Evolutionary conservation across 164 flowering plant genomes (phyloP).

Genomic region (Berberis vulgaris): DNA sequence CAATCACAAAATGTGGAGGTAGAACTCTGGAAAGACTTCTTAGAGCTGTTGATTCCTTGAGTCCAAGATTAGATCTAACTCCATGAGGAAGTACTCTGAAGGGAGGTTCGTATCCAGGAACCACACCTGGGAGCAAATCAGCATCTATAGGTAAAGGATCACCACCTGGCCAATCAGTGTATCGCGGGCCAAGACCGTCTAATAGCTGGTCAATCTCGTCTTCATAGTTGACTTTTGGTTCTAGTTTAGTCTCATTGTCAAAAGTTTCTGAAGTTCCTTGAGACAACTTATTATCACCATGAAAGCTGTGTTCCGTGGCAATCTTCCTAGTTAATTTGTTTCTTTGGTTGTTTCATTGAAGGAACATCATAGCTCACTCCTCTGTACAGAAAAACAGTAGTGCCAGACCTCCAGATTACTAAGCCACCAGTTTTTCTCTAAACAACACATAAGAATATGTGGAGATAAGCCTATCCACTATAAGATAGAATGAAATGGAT

Average conservation of each 20-base stretch:
- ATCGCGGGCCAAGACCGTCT: constrained; percentile 81
- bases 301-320: constrained; percentile 14
- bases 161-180: constrained; percentile 75
- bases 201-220: constrained; percentile 73
- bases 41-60: constrained; percentile 57
- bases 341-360: constrained; percentile 23
- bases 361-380: constrained; percentile 67
- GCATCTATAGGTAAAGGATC: constrained; percentile 94
- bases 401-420: constrained; percentile 95
- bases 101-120: constrained; percentile 72
- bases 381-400: constrained; percentile 67
- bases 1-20: constrained; percentile 97
- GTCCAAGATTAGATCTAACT: constrained; percentile 48
- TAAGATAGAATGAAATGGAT: no score
- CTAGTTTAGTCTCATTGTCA: constrained; percentile 17
- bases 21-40: constrained; percentile 69
- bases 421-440: constrained; percentile 95
- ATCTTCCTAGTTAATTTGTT: constrained; percentile 12
- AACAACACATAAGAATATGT: constrained; percentile 6
- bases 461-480: neutral
- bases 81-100: constrained; percentile 91
- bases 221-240: constrained; percentile 57
- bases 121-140: constrained; percentile 68
- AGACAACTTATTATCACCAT: constrained; percentile 9
- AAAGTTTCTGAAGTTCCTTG: constrained; percentile 13